Evolutionary conservation across 1,284 basidiomycete genomes (phyloP), one percentile per base, ranked within the genome.

Genomic region (Fomitopsis schrenkii): DNA sequence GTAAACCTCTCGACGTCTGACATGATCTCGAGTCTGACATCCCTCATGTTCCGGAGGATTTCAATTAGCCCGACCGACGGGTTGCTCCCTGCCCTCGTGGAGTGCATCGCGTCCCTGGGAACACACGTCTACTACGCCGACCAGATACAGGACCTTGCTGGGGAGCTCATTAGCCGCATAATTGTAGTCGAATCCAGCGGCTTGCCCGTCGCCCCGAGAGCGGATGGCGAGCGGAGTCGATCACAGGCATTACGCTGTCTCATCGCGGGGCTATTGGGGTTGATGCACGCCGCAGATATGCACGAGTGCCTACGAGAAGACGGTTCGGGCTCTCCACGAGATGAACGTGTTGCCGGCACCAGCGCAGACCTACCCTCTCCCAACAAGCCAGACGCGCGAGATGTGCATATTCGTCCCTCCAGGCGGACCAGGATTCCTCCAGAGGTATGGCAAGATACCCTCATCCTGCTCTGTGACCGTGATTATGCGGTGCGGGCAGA

Each of bases 71-170:
- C 83, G 0, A 76, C 83, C n/a, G 94, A 97, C 68, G 67, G 79
- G 3, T 78, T 95, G 9, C 77, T 97, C 8, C 82, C 88, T 0
- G 76, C 83, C 2, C 76, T 97, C 44, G 90, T 97, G 8, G 82
- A 88, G 61, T 92, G 92, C 70, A 90, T 97, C 59, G 81, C 92
- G 5, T 91, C 94, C 0, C 80, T 98, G 19, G 91, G 92, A 36
- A 87, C 90, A 7, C 94, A 97, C 72, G 87, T 97, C 59, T 97
- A 97, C 79, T 98, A 98, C 72, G 91, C 94, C 53, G 97, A 98
- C 72, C 97, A 99, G 77, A 93, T 97, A 64, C 93, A 94, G 71
- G 96, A 98, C 73, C 87, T 98, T 58, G 88, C 93, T 14, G 88
- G 88, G 64, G 95, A 97, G 74, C 79, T 97, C 33, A 85, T 94